Conservation (phyloP, 2,329 filamentous ascomycete genomes). For the Colletotrichum tropicale region DNA sequence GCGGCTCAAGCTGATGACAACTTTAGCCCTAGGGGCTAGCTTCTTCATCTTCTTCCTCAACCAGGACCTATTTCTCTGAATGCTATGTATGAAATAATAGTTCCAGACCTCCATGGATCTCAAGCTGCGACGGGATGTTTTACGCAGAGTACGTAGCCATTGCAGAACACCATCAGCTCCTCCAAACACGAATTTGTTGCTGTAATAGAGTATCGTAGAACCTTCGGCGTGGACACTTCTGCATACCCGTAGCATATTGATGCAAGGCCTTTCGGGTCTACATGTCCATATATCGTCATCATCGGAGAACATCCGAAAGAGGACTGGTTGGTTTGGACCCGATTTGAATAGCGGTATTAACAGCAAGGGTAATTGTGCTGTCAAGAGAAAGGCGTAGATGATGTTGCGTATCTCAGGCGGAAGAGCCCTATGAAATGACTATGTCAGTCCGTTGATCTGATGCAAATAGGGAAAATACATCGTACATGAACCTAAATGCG, state of each 20-base stretch:
- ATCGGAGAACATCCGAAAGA: not conserved
- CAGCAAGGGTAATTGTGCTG: not conserved
- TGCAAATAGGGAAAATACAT: rapidly evolving
- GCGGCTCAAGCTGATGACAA: not conserved
- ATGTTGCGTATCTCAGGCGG: not conserved
- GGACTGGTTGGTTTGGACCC: not conserved
- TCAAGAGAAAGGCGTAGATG: not conserved
- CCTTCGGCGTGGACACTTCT: not conserved
- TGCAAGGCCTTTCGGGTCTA: not conserved
- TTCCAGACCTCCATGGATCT: not conserved
- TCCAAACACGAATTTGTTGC: not conserved
- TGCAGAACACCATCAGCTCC: not conserved
- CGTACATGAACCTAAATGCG: not conserved
- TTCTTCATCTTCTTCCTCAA: not conserved
- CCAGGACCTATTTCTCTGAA: not conserved
- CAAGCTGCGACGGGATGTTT: not conserved
- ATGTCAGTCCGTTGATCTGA: not conserved
- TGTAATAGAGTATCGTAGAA: not conserved
- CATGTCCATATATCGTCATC: not conserved
- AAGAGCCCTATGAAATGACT: not conserved
- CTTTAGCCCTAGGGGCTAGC: not conserved
- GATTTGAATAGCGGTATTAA: not conserved
- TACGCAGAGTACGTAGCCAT: not conserved
- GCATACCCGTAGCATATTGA: not conserved
- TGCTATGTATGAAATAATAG: not conserved